A percentile compares a stretch with the other conserved stretches of the same genome.
Evolutionary conservation across 768 basidiomycete species (phyloP).

Genomic region (Cubamyces sp.): DNA sequence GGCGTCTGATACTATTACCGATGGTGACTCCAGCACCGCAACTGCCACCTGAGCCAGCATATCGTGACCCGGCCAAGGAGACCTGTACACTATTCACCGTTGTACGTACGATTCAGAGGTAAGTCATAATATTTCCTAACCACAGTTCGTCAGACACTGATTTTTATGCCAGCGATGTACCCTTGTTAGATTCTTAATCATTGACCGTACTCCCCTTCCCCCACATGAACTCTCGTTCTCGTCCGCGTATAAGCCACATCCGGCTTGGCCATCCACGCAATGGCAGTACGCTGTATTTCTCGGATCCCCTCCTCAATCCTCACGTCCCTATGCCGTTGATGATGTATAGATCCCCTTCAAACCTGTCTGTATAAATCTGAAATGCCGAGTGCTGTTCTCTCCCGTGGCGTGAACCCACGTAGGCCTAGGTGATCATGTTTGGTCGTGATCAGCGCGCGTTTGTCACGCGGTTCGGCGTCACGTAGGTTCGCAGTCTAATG

Average conservation of each 20-base stretch:
- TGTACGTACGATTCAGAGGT: slow-evolving; percentile 19
- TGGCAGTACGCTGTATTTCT: not conserved
- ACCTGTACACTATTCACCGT: slow-evolving; percentile 20
- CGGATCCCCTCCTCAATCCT: not conserved
- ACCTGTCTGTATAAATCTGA: slow-evolving; percentile 13
- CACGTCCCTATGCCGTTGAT: not conserved
- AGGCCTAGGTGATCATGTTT: not conserved
- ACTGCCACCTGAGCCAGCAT: not conserved
- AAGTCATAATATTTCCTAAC: not conserved
- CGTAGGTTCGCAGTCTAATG: not conserved
- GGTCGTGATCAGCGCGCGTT: not conserved
- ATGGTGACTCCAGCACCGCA: slow-evolving; percentile 10
- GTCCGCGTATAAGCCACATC: not conserved
- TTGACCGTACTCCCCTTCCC: not conserved
- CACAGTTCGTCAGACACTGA: not conserved
- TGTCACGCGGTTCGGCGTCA: not conserved
- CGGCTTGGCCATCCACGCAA: no score
- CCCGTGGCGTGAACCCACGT: not conserved
- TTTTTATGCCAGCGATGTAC: not conserved
- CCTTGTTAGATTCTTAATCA: slow-evolving; percentile 17
- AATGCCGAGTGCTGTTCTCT: not conserved
- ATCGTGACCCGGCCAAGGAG: not conserved
- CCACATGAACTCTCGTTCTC: slow-evolving; percentile 3
- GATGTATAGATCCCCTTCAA: slow-evolving; percentile 20
- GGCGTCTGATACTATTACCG: not conserved